These are phyloP conservation scores for Apiospora phragmitis DNA, from an alignment of 2,329 filamentous ascomycete genomes.

Conservation along the genomic window DNA sequence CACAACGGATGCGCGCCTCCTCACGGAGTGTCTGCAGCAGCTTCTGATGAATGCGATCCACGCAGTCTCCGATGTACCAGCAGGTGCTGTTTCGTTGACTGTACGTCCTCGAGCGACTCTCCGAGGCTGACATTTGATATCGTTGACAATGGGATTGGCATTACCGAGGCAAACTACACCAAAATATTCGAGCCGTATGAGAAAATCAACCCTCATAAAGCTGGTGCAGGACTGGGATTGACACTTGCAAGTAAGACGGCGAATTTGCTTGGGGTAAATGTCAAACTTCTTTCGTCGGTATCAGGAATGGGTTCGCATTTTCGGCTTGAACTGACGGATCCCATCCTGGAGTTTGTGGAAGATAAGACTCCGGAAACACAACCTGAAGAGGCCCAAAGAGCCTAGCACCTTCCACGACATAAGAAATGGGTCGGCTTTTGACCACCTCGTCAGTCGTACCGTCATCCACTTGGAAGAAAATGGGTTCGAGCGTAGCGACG, in stretches of 20 bases:
- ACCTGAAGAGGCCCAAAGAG: background rate
- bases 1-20: constrained; percentile 12
- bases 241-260: constrained; percentile 13
- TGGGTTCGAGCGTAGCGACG: constrained; percentile 3
- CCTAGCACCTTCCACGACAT: background rate
- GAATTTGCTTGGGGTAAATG: background rate
- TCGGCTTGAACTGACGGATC: constrained; percentile 2
- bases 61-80: background rate
- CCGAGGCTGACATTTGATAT: constrained; percentile 9
- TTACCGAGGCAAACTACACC: background rate
- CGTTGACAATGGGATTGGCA: constrained; percentile 12
- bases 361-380: background rate
- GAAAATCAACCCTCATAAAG: constrained; percentile 13
- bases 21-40: constrained; percentile 7
- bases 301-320: constrained; percentile 12
- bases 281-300: constrained; percentile 12
- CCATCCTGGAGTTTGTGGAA: background rate
- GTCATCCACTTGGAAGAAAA: constrained; percentile 5
- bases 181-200: constrained; percentile 16
- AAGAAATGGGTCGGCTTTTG: background rate
- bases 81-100: constrained; percentile 6
- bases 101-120: background rate
- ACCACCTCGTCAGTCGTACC: constrained; percentile 10
- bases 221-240: constrained; percentile 12
- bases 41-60: constrained; percentile 14